Evolutionary conservation across 2,329 filamentous ascomycete species (phyloP).

Genomic region (Annulohypoxylon truncatum): DNA sequence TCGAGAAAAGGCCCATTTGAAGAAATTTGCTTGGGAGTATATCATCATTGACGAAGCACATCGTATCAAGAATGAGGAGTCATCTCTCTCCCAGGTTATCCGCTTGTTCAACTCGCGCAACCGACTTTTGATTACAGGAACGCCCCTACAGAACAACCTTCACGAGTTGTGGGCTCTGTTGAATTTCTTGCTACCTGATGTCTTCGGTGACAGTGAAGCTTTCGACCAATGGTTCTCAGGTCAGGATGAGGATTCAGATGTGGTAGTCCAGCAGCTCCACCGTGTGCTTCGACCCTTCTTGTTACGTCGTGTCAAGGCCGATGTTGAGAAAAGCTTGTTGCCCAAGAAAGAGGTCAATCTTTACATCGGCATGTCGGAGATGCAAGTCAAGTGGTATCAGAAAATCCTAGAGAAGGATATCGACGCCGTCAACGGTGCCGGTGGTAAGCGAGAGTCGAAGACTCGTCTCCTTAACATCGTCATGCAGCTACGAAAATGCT

Average conservation of each 20-base stretch:
- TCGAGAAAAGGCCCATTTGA: constrained; percentile 91
- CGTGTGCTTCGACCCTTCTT: constrained; percentile 93
- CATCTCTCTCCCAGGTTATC: constrained; percentile 94
- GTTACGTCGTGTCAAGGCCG: constrained; percentile 93
- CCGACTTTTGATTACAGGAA: constrained; percentile 93
- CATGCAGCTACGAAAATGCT: constrained; percentile 99
- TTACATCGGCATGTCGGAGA: constrained; percentile 98
- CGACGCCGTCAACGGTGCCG: constrained; percentile 96
- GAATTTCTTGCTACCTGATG: constrained; percentile 97
- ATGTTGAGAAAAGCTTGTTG: constrained; percentile 96
- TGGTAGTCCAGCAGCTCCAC: constrained; percentile 94
- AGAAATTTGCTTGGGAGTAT: constrained; percentile 99
- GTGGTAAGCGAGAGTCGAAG: constrained; percentile 96
- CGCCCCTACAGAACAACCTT: constrained; percentile 95
- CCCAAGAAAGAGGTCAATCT: constrained; percentile 98
- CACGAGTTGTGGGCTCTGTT: constrained; percentile 98
- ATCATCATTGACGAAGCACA: constrained; percentile 99
- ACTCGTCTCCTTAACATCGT: constrained; percentile 97
- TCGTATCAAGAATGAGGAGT: constrained; percentile 99
- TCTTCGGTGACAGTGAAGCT: constrained; percentile 95
- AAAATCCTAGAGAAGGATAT: constrained; percentile 99
- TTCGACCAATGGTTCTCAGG: constrained; percentile 99
- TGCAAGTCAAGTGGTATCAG: constrained; percentile 99
- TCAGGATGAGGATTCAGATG: constrained; percentile 90
- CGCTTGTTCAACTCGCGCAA: constrained; percentile 96